phyloP scores from a whole-genome alignment of 768 basidiomycete genomes.

The Termitomyces sp. region DNA sequence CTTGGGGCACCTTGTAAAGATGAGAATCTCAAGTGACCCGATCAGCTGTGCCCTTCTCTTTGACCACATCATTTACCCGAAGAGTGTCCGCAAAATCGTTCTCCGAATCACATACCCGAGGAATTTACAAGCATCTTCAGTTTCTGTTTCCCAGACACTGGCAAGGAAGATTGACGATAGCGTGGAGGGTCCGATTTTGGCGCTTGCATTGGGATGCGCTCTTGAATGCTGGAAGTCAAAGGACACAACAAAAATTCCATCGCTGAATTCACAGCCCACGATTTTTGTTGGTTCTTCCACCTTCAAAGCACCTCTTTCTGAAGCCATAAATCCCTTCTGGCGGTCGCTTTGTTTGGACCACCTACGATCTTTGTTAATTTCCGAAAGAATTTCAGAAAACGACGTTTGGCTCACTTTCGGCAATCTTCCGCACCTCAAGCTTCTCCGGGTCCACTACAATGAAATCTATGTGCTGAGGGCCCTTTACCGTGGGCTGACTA shows the following conservation, averaged over 20 bases:
- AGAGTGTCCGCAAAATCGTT: background rate
- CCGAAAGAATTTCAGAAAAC: background rate
- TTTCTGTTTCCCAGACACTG: background rate
- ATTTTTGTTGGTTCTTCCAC: background rate
- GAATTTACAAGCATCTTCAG: background rate
- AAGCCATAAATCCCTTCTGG: background rate
- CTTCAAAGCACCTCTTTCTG: background rate
- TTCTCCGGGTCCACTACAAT: background rate
- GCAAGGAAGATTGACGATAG: background rate
- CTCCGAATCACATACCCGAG: background rate
- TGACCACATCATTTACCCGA: background rate
- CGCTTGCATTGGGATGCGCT: background rate
- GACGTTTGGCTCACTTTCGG: background rate
- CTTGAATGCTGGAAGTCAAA: background rate
- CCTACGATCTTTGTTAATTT: background rate
- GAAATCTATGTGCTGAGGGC: background rate
- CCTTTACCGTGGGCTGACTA: background rate
- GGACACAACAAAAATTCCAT: background rate
- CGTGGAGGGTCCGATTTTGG: background rate
- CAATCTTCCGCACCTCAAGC: background rate
- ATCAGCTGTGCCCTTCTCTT: background rate
- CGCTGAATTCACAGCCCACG: background rate
- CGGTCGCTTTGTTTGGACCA: background rate
- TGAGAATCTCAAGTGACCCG: background rate
- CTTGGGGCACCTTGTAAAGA: background rate